Evolutionary conservation across 306 rosid species (phyloP), one percentile per base, ranked within the genome.

Genomic region (Trifolium repens): DNA sequence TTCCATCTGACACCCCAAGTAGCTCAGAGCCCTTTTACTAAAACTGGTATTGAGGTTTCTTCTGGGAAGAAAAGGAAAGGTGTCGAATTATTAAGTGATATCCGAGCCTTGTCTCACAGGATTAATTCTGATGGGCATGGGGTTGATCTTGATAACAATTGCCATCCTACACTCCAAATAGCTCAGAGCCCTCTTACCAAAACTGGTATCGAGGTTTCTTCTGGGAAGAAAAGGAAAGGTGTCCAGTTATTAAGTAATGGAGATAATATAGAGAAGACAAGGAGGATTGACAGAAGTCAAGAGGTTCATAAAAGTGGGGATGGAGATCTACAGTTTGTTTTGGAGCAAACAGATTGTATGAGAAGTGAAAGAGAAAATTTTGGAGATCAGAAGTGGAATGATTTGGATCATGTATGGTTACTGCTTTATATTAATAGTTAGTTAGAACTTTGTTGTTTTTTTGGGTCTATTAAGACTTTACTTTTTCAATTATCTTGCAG

Each of bases 401-500:
- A 85, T 70, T 88, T 87, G 89, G 78, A 79, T 69, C 87, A 86
- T 80, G 98, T 93, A 88, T 58, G 96, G 71, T 75, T 71, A 74
- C 59, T 75, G 42, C 71, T 76, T 71, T 76, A 30, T 54, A 50
- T 58, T n/a, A 49, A 55, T 52, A 52, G 13, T 58, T 65, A 65
- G 70, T 72, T 59, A 53, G 47, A 37, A 72, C 61, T 61, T 82
- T 58, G 54, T 78, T 80, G 27, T 68, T 72, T 43, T 62, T 46
- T 35, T 72, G 69, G 43, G 62, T 55, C 13, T 71, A 71, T 61
- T 61, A 61, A 32, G 44, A 15, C 43, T 80, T 69, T 24, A 73
- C 60, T 46, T 32, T 22, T 59, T 32, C 63, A 59, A 77, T 75
- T 73, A 39, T 79, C 78, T 69, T 86, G 91, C 89, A 92, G 97